Evolutionary conservation across 208 protist genomes (phyloP), one percentile per base, ranked within the genome.

Genomic region (Crithidia thermophila): DNA sequence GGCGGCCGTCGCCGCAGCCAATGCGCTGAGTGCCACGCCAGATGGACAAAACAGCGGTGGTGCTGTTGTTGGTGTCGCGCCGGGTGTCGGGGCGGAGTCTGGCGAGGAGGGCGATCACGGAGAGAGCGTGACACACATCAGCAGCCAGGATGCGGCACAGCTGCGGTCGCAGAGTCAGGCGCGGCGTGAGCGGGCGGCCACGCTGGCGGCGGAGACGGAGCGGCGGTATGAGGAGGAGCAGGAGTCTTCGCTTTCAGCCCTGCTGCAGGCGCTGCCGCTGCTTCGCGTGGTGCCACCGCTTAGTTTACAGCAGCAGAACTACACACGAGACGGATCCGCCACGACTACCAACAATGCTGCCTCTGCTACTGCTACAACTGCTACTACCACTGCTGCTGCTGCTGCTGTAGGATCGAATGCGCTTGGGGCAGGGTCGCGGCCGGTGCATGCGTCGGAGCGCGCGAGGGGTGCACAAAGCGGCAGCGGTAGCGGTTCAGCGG

Each of bases 211-310:
- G 18, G 66, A 72, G 45, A 61, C 39, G 37, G 74, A 70, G 62
- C 66, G 62, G 14, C 61, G 47, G 3, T 68, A 50, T 49, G 42
- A 63, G 10, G 72, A 65, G 16, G 56, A 45, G 66, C 67, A 72
- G 57, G 67, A 79, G 67, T 61, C 62, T 6, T 39, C 53, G 10
- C 34, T 83, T 16, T 28, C 66, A 1, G 40, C 14, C 10, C 34
- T 61, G 21, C 46, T 83, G 30, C 51, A 56, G 33, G 55, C 60
- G 20, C 43, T 75, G 8, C 69, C 69, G 37, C 45, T 75, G 60
- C 60, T 75, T 4, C 69, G 60, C 16, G 77, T 83, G 30, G 58
- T 83, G 45, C 77, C 77, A 4, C 77, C 72, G 13, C 64, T 57
- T 36, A 64, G 57, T 20, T 39, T 79, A 45, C 42, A 57, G 40